Evolutionary conservation across 352 stramenopile genomes (phyloP).

Genomic region (Globisporangium carolinianum): DNA sequence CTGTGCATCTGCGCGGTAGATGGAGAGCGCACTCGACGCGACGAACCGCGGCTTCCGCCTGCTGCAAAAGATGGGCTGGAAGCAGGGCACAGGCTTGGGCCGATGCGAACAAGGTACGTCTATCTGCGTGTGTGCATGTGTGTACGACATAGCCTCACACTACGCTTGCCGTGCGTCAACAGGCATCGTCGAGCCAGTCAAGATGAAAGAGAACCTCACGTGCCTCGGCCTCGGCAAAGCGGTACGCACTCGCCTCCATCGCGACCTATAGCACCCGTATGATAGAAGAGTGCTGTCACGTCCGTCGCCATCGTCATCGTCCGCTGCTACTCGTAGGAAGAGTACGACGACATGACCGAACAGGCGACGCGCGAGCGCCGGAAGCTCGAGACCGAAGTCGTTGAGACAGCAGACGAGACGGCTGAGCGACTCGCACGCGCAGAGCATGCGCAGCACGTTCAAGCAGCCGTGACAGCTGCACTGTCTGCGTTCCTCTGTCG

Average conservation of each 20-base stretch:
- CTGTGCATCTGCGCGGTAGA: not conserved
- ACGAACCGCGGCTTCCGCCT: conserved; percentile 55
- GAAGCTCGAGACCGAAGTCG: conserved; percentile 38
- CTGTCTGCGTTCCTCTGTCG: conserved; percentile 46
- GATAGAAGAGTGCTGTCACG: conserved; percentile 10
- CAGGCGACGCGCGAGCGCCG: conserved; percentile 44
- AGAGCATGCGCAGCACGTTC: conserved; percentile 18
- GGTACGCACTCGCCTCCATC: conserved; percentile 10
- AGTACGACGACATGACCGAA: conserved; percentile 48
- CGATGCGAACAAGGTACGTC: conserved; percentile 35
- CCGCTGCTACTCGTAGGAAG: conserved; percentile 21
- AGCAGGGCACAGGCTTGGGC: conserved; percentile 37
- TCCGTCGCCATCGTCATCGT: not conserved
- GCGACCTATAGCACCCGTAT: not conserved
- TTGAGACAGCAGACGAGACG: conserved; percentile 34
- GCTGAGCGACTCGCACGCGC: conserved; percentile 21
- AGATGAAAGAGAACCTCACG: conserved; percentile 56
- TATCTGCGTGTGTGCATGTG: not conserved
- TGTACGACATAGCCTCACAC: too few species aligned
- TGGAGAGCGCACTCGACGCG: conserved; percentile 22
- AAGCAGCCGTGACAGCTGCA: conserved; percentile 32
- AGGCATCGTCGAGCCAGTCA: conserved; percentile 55
- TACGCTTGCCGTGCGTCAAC: too few species aligned
- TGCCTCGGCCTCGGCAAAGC: conserved; percentile 54
- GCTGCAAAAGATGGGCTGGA: conserved; percentile 62